Conservation (phyloP, 495 filamentous ascomycete genomes). For the Xeromyces bisporus region DNA sequence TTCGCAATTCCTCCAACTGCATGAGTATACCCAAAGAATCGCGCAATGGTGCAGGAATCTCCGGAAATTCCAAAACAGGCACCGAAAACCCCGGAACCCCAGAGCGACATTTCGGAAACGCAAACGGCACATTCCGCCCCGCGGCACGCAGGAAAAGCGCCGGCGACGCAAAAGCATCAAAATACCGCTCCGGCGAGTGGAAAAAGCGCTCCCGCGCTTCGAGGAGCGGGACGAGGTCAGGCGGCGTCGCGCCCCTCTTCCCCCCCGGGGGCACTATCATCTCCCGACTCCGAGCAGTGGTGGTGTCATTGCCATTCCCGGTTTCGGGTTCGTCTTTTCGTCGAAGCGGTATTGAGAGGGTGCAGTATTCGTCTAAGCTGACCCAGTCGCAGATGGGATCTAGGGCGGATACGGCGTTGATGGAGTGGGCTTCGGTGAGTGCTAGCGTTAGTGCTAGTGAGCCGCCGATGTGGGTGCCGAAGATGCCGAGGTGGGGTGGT, state of each 20-base stretch:
- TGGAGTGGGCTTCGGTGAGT: slow-evolving; percentile 35
- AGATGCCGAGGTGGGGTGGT: slow-evolving; percentile 24
- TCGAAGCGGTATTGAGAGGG: neutral
- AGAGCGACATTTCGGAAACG: slow-evolving; percentile 18
- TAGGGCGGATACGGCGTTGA: slow-evolving; percentile 18
- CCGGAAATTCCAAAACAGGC: slow-evolving; percentile 9
- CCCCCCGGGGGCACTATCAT: neutral
- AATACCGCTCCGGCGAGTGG: slow-evolving; percentile 28
- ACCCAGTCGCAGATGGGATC: slow-evolving; percentile 28
- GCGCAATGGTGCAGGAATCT: neutral
- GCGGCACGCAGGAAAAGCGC: slow-evolving; percentile 39
- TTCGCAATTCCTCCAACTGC: slow-evolving; percentile 4
- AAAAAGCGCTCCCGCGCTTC: slow-evolving; percentile 29
- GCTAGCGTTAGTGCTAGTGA: slow-evolving; percentile 40
- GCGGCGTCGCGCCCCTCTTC: slow-evolving; percentile 7
- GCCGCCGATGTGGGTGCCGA: slow-evolving; percentile 38
- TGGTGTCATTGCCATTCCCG: neutral
- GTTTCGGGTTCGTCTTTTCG: neutral
- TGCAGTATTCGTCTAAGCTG: slow-evolving; percentile 22
- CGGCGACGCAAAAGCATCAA: slow-evolving; percentile 44
- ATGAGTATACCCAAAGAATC: neutral
- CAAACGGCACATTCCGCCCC: slow-evolving; percentile 20
- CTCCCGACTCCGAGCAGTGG: neutral
- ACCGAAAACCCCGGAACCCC: slow-evolving; percentile 22
- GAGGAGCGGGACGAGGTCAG: slow-evolving; percentile 20